Evolutionary conservation across 116 monocot species (phyloP), one percentile per base, ranked within the genome.

Genomic region (Papilionanthe hybrid): DNA sequence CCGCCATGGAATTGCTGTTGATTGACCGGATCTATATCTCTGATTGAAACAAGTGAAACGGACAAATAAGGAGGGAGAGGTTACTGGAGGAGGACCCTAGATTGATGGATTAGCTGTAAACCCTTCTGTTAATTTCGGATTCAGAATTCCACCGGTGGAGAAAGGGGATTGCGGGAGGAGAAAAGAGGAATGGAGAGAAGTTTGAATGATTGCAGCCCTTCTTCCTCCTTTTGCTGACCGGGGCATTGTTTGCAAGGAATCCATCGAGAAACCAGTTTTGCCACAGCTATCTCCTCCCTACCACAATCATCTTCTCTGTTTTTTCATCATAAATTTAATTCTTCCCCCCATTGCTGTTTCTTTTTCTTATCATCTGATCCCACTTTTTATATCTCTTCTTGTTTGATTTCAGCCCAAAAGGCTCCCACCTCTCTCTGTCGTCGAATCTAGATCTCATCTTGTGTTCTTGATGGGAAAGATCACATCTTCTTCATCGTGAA

Each of bases 1-100:
- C 68, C 75, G 45, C 41, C 71, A 72, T 72, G 5, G 11, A 42
- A 72, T 1, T 32, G 3, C 69, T 4, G 44, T 2, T 15, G n/a
- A 10, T 10, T 2, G 41, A 9, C 42, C 43, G 49, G 75, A 55
- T 56, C 78, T 71, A 10, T 82, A 86, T 79, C 82, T 72, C 57
- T 41, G 20, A 55, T 57, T 13, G 22, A 27, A 20, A 32, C 3
- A 27, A 22, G 55, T 11, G 15, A 63, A 42, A 23, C 2, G 22
- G 5, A 53, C 9, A 50, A 50, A 9, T 10, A 55, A 13, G 29
- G 5, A 76, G 18, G 12, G 3, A 77, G 20, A 41, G n/a, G 20
- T 42, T n/a, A 20, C 19, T 19, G 41, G 42, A 72, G 15, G 72
- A 41, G 43, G 49, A 75, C 44, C 75, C 75, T 72, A 72, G 72